Percentiles rank a stretch among this genome's conserved stretches.
phyloP scores from a whole-genome alignment of 2,329 filamentous ascomycete genomes.

The Penicillium sp. region DNA sequence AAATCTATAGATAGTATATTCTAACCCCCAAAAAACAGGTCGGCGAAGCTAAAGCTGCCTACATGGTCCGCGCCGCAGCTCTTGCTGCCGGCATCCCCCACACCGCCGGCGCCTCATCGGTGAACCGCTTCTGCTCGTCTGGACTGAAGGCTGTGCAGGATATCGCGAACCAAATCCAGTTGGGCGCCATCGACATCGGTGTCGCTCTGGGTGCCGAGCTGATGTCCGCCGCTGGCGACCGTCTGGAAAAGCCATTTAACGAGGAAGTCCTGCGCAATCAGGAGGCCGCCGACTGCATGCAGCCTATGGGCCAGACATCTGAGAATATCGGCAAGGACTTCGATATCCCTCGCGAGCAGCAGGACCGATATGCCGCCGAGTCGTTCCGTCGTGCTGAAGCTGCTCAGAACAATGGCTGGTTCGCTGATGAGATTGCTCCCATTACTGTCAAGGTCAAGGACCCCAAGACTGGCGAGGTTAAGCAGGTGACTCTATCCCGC shows the following conservation, averaged over 20 bases:
- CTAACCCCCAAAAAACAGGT: conserved; percentile 50
- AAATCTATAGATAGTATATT: background rate
- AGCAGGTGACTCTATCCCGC: conserved; percentile 72
- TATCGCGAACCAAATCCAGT: conserved; percentile 81
- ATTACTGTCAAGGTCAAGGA: conserved; percentile 81
- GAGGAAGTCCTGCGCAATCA: conserved; percentile 71
- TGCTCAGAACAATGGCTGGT: conserved; percentile 87
- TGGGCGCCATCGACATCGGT: conserved; percentile 80
- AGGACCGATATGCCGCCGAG: conserved; percentile 84
- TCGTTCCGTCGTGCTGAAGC: conserved; percentile 82
- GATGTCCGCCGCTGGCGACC: conserved; percentile 75
- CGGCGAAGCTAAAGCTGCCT: conserved; percentile 78
- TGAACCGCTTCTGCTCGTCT: conserved; percentile 97
- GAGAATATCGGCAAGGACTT: conserved; percentile 96
- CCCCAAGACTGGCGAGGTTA: conserved; percentile 73
- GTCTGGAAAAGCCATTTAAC: conserved; percentile 70
- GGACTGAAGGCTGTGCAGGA: conserved; percentile 94
- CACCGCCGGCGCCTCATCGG: conserved; percentile 73
- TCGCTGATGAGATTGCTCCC: conserved; percentile 90
- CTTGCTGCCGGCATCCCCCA: conserved; percentile 93
- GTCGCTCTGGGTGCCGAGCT: conserved; percentile 84
- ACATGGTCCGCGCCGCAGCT: conserved; percentile 83
- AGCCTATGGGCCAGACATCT: conserved; percentile 96
- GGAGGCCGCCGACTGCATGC: conserved; percentile 80
- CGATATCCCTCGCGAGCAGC: conserved; percentile 71